Evolutionary conservation across 2,329 filamentous ascomycete genomes (phyloP).

Genomic region (Fusarium sp.): DNA sequence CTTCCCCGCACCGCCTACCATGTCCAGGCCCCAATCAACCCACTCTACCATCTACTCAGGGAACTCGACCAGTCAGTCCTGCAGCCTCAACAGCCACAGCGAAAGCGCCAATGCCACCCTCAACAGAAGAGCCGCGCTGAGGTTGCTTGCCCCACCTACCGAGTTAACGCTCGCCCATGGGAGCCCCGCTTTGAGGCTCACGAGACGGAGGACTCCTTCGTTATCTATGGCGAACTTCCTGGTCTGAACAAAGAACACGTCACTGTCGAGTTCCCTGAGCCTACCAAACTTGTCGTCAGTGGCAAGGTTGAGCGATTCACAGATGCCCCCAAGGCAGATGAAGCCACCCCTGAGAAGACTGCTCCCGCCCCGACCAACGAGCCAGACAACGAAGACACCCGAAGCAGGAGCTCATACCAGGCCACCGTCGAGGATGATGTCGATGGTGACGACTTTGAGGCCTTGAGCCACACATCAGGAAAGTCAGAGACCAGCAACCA

Average conservation of each 20-base stretch:
- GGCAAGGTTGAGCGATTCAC: conserved; percentile 72
- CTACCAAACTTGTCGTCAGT: conserved; percentile 74
- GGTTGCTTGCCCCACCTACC: conserved; percentile 33
- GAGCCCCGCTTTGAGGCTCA: conserved; percentile 17
- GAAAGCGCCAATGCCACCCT: conserved; percentile 24
- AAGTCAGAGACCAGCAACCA: conserved; percentile 11
- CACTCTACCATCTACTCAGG: conserved; percentile 20
- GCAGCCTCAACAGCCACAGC: conserved; percentile 18
- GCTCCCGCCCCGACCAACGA: not conserved
- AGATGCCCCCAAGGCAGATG: conserved; percentile 43
- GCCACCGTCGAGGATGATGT: conserved; percentile 27
- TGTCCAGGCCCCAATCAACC: conserved; percentile 16
- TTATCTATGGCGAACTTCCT: conserved; percentile 81
- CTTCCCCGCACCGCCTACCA: conserved; percentile 23
- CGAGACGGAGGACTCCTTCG: conserved; percentile 66
- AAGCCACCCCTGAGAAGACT: not conserved
- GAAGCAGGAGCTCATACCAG: conserved; percentile 27
- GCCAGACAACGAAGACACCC: conserved; percentile 19
- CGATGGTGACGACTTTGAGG: conserved; percentile 26
- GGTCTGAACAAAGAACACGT: conserved; percentile 78
- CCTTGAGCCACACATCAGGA: conserved; percentile 17
- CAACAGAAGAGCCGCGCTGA: conserved; percentile 28
- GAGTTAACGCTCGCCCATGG: conserved; percentile 6
- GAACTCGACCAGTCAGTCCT: conserved; percentile 28
- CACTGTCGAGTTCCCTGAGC: conserved; percentile 79